Percentiles rank a stretch among this genome's conserved stretches.
Conservation (phyloP, 1,284 basidiomycete species). For the Mycena sp. region DNA sequence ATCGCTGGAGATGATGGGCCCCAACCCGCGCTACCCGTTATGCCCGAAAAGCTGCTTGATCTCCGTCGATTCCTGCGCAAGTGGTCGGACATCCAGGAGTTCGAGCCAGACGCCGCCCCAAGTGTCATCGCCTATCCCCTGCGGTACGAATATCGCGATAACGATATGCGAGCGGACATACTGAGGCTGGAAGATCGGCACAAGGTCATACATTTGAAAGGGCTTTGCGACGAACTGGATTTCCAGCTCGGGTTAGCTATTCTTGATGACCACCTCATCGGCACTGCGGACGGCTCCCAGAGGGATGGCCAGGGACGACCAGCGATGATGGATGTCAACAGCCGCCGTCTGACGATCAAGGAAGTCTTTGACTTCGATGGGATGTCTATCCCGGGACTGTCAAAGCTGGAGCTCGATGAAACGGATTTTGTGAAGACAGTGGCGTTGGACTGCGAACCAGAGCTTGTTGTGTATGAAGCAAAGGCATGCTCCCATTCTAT, state of each 20-base stretch:
- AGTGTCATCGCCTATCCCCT: slow-evolving; percentile 28
- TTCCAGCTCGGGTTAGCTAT: slow-evolving; percentile 28
- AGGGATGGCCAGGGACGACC: slow-evolving; percentile 25
- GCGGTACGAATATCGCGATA: slow-evolving; percentile 24
- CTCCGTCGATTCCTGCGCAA: slow-evolving; percentile 27
- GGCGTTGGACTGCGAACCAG: slow-evolving; percentile 21
- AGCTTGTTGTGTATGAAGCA: slow-evolving; percentile 28
- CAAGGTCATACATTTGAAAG: slow-evolving; percentile 28
- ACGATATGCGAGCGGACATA: slow-evolving; percentile 27
- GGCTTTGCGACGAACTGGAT: slow-evolving; percentile 25
- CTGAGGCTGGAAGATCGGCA: slow-evolving; percentile 29
- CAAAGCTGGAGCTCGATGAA: slow-evolving; percentile 25
- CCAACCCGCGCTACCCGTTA: slow-evolving; percentile 16
- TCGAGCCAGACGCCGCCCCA: slow-evolving; percentile 20
- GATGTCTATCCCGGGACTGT: slow-evolving; percentile 13
- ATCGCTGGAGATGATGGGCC: slow-evolving; percentile 12
- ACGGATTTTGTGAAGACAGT: slow-evolving; percentile 20
- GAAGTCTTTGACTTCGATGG: slow-evolving; percentile 31
- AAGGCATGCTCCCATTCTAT: slow-evolving; percentile 15
- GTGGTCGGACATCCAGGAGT: slow-evolving; percentile 29
- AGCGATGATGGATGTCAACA: slow-evolving; percentile 25
- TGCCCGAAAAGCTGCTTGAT: slow-evolving; percentile 25
- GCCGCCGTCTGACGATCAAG: slow-evolving; percentile 28
- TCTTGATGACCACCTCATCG: slow-evolving; percentile 30
- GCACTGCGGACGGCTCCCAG: slow-evolving; percentile 22